Conservation (phyloP, 2,329 filamentous ascomycete genomes). For the Apiospora hydei region DNA sequence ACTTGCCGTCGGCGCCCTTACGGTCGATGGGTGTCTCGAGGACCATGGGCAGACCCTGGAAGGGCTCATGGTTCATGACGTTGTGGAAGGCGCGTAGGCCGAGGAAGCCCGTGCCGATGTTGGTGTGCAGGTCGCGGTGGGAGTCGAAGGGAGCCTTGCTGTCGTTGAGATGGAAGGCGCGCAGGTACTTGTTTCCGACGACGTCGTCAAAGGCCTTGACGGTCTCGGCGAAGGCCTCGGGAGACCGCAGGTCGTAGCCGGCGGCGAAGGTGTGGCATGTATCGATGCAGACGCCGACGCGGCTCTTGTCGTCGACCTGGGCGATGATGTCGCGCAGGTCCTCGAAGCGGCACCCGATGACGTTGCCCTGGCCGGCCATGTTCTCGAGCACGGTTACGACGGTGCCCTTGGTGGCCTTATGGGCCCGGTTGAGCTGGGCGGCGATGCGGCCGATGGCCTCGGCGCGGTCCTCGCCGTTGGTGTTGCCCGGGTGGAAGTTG, state of each 20-base stretch:
- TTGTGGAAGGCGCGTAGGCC: slow-evolving; percentile 91
- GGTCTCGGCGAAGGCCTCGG: slow-evolving; percentile 74
- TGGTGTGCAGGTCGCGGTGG: slow-evolving; percentile 89
- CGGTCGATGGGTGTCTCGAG: slow-evolving; percentile 94
- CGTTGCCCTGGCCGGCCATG: slow-evolving; percentile 90
- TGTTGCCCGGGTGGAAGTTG: slow-evolving; percentile 95
- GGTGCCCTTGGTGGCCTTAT: slow-evolving; percentile 70
- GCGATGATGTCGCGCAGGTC: slow-evolving; percentile 87
- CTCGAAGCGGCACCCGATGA: slow-evolving; percentile 84
- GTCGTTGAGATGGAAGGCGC: slow-evolving; percentile 91
- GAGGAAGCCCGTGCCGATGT: slow-evolving; percentile 94
- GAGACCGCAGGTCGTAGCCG: slow-evolving; percentile 86
- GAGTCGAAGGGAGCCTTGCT: slow-evolving; percentile 88
- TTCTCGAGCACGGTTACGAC: slow-evolving; percentile 92
- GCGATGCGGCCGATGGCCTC: slow-evolving; percentile 83
- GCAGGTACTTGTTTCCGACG: slow-evolving; percentile 81
- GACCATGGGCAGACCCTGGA: slow-evolving; percentile 86
- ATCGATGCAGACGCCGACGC: slow-evolving; percentile 94
- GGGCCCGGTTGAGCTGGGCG: slow-evolving; percentile 80
- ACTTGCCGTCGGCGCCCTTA: slow-evolving; percentile 69
- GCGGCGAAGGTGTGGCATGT: slow-evolving; percentile 97
- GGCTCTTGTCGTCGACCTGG: slow-evolving; percentile 77
- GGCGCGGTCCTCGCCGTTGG: slow-evolving; percentile 69
- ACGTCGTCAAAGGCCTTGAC: slow-evolving; percentile 78
- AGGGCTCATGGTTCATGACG: slow-evolving; percentile 81